A percentile compares a stretch with the other conserved stretches of the same genome.
These are phyloP conservation scores for Myrmaecium sp. DNA, from an alignment of 2,329 filamentous ascomycete species.

Conservation along the genomic window DNA sequence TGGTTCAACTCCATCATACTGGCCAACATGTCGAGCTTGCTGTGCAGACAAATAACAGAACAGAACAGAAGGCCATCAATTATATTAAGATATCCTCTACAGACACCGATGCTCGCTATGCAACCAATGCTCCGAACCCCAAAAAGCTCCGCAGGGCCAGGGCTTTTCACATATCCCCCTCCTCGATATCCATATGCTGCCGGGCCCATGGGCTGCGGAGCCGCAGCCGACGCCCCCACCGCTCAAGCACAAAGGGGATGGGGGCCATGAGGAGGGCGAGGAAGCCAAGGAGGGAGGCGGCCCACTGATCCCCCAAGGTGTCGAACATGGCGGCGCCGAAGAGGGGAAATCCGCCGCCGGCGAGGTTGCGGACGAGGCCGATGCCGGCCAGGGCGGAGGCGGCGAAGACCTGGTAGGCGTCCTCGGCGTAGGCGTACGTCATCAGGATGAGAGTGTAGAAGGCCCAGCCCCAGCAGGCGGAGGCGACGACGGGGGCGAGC, in stretches of 20 bases:
- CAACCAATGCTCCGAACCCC: too few species aligned
- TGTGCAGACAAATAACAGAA: too few species aligned
- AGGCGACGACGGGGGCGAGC: conserved; percentile 64
- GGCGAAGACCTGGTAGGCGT: conserved; percentile 29
- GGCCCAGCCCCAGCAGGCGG: conserved; percentile 33
- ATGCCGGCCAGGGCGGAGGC: conserved; percentile 26
- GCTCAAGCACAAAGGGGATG: conserved; percentile 18
- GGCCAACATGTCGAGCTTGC: too few species aligned
- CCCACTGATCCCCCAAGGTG: conserved; percentile 13
- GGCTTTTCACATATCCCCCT: too few species aligned
- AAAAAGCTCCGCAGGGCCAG: too few species aligned
- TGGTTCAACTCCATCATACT: too few species aligned
- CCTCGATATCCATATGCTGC: conserved; percentile 19
- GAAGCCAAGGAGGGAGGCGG: conserved; percentile 13
- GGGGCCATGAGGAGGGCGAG: conserved; percentile 15
- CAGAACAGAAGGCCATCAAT: too few species aligned
- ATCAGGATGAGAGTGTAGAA: conserved; percentile 35
- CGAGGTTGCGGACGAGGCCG: conserved; percentile 21
- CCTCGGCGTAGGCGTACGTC: conserved; percentile 32
- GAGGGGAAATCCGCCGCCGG: conserved; percentile 18
- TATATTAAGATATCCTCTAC: too few species aligned
- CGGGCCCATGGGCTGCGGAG: conserved; percentile 22
- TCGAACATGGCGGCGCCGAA: conserved; percentile 15
- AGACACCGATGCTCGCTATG: too few species aligned
- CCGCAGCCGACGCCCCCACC: conserved; percentile 17